Base-by-base conservation (phyloP, 208 protist genomes). In the Trypanosoma congolense region DNA sequence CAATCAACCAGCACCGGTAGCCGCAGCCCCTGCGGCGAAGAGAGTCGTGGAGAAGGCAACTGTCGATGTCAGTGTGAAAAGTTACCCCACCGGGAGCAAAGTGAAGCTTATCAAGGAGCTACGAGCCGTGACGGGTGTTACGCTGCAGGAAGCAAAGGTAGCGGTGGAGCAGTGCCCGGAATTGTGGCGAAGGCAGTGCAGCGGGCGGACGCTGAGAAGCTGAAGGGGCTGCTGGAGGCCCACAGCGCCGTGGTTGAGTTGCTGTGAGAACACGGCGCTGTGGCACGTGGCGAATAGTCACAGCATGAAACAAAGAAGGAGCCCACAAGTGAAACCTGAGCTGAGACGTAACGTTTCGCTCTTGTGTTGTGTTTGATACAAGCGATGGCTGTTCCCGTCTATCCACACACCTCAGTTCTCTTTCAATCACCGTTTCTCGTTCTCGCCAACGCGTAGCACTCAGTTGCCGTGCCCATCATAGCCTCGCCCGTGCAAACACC, bases 51-150 rank as follows among this genome's bases (percentile, higher is more conserved):
- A 68, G 46, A 75, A 75, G 31, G 61, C 2, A 31, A 31, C 22
- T 6, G 68, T 68, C 45, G 61, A 75, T 51, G 61, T 75, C 6
- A 58, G 28, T 18, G 25, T 75, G 6, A 58, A 52, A 31, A 51
- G 54, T 24, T 75, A 59, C 36, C 61, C 60, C 10, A 25, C 57
- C n/a, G 49, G 18, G 16, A 62, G 55, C 43, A 75, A 75, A 44
- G 51, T 75, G 31, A 66, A 75, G 26, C 61, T 75, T 14, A 75
- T 75, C 30, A 75, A 75, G 38, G 68, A 75, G 48, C 56, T 75
- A 26, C 68, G 68, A 18, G 57, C 56, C 1, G 61, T 75, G 8
- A 64, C 68, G 28, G 48, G 38, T 16, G 24, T 70, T 9, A 35
- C 61, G 18, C 48, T 75, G 18, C 56, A 64, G 22, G 68, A 75